Conservation (phyloP, 495 filamentous ascomycete genomes). For the Hyaloscypha finlandica region DNA sequence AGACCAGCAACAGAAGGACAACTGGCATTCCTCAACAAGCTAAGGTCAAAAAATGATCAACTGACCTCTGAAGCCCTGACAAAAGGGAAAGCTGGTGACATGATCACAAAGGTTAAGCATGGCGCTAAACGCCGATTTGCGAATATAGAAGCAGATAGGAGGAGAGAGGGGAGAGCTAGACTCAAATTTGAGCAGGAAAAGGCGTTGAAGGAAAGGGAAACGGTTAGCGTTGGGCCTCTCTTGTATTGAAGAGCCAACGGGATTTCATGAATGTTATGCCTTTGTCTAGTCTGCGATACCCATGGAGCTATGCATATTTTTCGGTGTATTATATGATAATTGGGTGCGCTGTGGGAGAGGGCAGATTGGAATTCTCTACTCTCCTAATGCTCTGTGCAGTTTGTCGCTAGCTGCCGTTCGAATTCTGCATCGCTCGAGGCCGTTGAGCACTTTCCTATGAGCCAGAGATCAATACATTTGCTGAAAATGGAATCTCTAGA, state of each 20-base stretch:
- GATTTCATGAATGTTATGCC: slow-evolving; percentile 14
- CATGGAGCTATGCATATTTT: slow-evolving; percentile 7
- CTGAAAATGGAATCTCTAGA: neutral
- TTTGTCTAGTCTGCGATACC: slow-evolving; percentile 12
- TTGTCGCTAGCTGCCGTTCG: too few relatives aligned
- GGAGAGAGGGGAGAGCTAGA: slow-evolving; percentile 42
- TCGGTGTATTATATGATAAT: neutral
- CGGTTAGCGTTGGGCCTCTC: slow-evolving; percentile 69
- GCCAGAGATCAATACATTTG: neutral
- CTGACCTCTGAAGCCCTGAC: slow-evolving; percentile 60
- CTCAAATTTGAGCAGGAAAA: slow-evolving; percentile 46
- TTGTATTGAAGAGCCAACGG: slow-evolving; percentile 17
- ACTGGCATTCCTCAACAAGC: slow-evolving; percentile 69
- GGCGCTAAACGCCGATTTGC: slow-evolving; percentile 74
- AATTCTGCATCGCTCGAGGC: too few relatives aligned
- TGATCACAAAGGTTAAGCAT: slow-evolving; percentile 89
- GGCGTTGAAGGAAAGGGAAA: slow-evolving; percentile 46
- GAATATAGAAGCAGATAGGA: slow-evolving; percentile 50
- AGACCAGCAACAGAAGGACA: slow-evolving; percentile 68
- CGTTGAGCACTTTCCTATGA: neutral
- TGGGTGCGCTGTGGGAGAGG: neutral
- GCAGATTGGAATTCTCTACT: neutral
- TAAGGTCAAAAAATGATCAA: slow-evolving; percentile 54
- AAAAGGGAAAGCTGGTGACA: slow-evolving; percentile 82
- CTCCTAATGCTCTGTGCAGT: neutral